phyloP scores from a whole-genome alignment of 345 rosid genomes.

The Corchorus capsularis region DNA sequence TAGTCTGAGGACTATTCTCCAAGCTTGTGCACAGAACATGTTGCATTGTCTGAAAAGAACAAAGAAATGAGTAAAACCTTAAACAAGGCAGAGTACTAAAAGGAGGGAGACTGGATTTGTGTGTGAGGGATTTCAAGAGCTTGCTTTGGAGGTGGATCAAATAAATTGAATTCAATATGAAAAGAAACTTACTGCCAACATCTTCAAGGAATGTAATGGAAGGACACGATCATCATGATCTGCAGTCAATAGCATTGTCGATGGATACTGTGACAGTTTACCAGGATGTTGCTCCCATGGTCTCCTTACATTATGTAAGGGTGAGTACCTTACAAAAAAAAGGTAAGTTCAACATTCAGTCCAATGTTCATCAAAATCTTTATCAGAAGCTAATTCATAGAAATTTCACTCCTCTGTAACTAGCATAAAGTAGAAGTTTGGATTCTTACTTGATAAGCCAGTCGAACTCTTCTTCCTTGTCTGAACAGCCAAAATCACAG shows the following conservation, averaged over 20 bases:
- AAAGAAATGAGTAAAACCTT: neutral
- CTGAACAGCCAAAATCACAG: conserved; percentile 86
- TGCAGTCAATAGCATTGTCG: conserved; percentile 93
- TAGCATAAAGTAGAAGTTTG: neutral
- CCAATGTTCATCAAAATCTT: neutral
- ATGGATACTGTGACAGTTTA: conserved; percentile 61
- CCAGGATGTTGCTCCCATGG: conserved; percentile 74
- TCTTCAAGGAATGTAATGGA: conserved; percentile 80
- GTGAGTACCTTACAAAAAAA: conserved; percentile 67
- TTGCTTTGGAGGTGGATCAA: neutral
- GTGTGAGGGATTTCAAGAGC: neutral
- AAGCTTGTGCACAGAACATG: conserved; percentile 64
- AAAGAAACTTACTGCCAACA: conserved; percentile 70
- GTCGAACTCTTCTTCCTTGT: conserved; percentile 82
- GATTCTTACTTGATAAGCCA: conserved; percentile 85
- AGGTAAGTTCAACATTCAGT: neutral
- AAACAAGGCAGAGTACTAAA: neutral
- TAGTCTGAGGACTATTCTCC: conserved; percentile 81
- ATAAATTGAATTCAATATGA: neutral
- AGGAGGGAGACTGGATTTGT: neutral
- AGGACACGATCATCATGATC: conserved; percentile 97
- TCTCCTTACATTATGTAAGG: conserved; percentile 88
- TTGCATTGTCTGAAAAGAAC: conserved; percentile 72
- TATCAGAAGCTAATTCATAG: neutral
- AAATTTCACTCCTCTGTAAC: neutral